Evolutionary conservation across 352 stramenopile genomes (phyloP).

Genomic region (Globisporangium carolinianum): DNA sequence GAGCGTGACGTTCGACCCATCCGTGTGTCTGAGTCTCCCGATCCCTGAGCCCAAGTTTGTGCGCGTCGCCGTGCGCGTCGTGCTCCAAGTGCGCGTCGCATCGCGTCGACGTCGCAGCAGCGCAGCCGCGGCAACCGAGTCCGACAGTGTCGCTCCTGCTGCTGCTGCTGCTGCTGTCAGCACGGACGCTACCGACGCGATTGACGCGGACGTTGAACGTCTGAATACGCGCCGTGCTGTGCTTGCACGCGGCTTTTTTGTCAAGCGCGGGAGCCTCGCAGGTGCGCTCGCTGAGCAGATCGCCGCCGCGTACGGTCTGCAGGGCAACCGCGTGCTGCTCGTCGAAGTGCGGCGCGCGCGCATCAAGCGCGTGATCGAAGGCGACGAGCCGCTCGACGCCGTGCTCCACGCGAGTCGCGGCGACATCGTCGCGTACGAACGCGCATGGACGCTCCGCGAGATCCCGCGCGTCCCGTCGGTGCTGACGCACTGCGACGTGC

Average conservation of each 20-base stretch:
- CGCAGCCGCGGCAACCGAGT: neutral
- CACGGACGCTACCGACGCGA: no score
- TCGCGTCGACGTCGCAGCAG: neutral
- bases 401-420: slow-evolving; percentile 18
- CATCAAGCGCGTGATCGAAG: slow-evolving; percentile 70
- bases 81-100: slow-evolving; percentile 43
- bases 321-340: slow-evolving; percentile 51
- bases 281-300: slow-evolving; percentile 44
- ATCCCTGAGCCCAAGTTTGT: slow-evolving; percentile 82
- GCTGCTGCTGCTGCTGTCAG: no score
- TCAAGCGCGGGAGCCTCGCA: slow-evolving; percentile 39
- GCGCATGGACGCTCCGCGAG: slow-evolving; percentile 56
- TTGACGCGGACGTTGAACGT: no score
- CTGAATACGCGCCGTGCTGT: slow-evolving; percentile 10
- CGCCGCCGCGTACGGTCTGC: slow-evolving; percentile 23
- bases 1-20: slow-evolving; percentile 96
- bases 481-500: slow-evolving; percentile 12
- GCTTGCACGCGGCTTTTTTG: slow-evolving; percentile 40
- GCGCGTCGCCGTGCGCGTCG: slow-evolving; percentile 54
- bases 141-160: neutral
- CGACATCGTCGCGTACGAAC: slow-evolving; percentile 56
- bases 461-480: slow-evolving; percentile 34
- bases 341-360: slow-evolving; percentile 60
- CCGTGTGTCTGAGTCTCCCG: slow-evolving; percentile 92
- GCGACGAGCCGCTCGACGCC: slow-evolving; percentile 46